A percentile compares a stretch with the other conserved stretches of the same genome.
Evolutionary conservation across 164 flowering plant species (phyloP).

Genomic region (Aristolochia californica): DNA sequence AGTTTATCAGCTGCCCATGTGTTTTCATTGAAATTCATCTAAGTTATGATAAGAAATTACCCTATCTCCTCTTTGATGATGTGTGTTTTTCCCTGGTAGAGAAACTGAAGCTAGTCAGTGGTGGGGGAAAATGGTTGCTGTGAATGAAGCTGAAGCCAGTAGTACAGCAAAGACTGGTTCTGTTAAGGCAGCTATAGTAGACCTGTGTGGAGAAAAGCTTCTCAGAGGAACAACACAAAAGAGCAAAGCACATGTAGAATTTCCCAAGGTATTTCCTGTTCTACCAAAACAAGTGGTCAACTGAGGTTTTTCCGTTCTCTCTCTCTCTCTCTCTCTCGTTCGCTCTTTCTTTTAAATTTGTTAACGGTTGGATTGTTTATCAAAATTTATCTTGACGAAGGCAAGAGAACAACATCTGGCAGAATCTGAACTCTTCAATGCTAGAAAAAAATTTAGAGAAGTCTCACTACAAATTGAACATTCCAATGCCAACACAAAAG

Average conservation of each 20-base stretch:
- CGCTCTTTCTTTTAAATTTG: background rate
- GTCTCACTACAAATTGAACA: slow-evolving; percentile 40
- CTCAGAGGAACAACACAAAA: slow-evolving; percentile 14
- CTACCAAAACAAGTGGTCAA: background rate
- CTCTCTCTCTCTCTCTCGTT: too few relatives aligned
- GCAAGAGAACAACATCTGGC: slow-evolving; percentile 50
- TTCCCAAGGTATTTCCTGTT: slow-evolving; percentile 30
- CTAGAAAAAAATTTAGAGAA: slow-evolving; percentile 36
- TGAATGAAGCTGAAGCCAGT: slow-evolving; percentile 25
- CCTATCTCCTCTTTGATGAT: too few relatives aligned
- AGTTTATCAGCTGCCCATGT: too few relatives aligned
- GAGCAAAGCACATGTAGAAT: slow-evolving; percentile 19
- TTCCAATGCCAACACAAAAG: slow-evolving; percentile 25
- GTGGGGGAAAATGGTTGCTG: slow-evolving; percentile 12
- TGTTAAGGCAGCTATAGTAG: slow-evolving; percentile 40
- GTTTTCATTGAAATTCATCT: too few relatives aligned
- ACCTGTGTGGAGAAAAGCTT: slow-evolving; percentile 24
- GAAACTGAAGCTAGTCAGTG: slow-evolving; percentile 1
- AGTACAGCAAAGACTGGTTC: slow-evolving; percentile 25
- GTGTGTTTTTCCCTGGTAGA: background rate
- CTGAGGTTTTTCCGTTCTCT: background rate
- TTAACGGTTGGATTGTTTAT: background rate
- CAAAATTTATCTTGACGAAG: slow-evolving; percentile 8
- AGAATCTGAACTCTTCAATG: slow-evolving; percentile 40
- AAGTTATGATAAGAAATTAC: too few relatives aligned